A percentile compares a stretch with the other conserved stretches of the same genome.
Evolutionary conservation across 2,329 filamentous ascomycete species (phyloP).

Genomic region (Ceratocystis eucalypticola): DNA sequence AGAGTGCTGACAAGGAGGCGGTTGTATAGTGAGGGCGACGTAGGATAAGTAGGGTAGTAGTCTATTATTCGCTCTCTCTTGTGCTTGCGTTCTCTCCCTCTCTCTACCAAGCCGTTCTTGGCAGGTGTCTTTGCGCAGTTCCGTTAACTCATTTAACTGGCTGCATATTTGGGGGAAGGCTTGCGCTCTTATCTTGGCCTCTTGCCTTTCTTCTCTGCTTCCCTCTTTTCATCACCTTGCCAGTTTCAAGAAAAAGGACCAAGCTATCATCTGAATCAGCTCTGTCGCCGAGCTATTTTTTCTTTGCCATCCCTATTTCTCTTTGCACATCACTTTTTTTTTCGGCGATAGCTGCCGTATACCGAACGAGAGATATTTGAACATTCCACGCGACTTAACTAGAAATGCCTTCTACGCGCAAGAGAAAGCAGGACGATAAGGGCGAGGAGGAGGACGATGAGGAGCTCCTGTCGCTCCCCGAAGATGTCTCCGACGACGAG

Average conservation of each 20-base stretch:
- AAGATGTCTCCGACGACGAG: slow-evolving; percentile 38
- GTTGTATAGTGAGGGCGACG: background rate
- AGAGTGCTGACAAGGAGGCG: too few species aligned
- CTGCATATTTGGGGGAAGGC: background rate
- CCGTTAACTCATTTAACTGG: background rate
- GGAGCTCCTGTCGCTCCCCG: slow-evolving; percentile 41
- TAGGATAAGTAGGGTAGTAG: background rate
- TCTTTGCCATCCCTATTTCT: background rate
- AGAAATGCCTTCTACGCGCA: slow-evolving; percentile 33
- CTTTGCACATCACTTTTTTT: background rate
- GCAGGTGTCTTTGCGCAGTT: background rate
- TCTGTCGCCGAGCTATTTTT: background rate
- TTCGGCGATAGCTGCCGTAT: too few species aligned
- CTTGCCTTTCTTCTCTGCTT: background rate
- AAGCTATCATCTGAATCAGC: too few species aligned
- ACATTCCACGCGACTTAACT: too few species aligned
- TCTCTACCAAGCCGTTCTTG: slow-evolving; percentile 1
- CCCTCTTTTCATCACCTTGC: background rate
- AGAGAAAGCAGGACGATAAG: slow-evolving; percentile 37
- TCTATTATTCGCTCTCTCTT: too few species aligned
- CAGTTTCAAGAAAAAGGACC: too few species aligned
- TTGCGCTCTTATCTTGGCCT: background rate
- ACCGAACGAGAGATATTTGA: too few species aligned
- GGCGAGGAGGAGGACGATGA: slow-evolving; percentile 35
- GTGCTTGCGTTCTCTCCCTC: background rate